These are phyloP conservation scores for Xylaria castorea DNA, from an alignment of 495 filamentous ascomycete genomes.

Conservation along the genomic window DNA sequence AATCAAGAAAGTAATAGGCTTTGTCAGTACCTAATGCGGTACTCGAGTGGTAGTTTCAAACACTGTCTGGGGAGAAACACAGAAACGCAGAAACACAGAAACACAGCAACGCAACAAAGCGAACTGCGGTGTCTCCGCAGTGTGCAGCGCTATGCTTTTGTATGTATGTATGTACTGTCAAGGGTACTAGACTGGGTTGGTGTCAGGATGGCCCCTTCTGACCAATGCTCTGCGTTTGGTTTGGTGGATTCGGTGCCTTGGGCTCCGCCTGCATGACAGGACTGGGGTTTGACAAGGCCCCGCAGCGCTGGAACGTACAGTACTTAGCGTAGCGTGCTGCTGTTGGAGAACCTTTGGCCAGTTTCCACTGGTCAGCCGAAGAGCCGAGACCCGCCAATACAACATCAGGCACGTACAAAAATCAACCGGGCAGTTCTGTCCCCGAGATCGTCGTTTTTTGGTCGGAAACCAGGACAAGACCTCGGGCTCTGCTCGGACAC, in stretches of 20 bases:
- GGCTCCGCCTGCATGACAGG: slow-evolving; percentile 13
- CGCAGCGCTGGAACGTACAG: not conserved
- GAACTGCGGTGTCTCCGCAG: not conserved
- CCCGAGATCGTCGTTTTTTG: slow-evolving; percentile 23
- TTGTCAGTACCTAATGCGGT: not conserved
- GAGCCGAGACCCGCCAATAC: slow-evolving; percentile 17
- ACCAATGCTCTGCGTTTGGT: slow-evolving; percentile 2
- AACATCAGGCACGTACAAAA: not conserved
- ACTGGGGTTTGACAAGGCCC: slow-evolving; percentile 8
- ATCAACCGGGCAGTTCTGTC: not conserved
- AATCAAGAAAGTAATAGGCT: not conserved
- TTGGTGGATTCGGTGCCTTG: slow-evolving; percentile 9
- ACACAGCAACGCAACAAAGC: too few species aligned
- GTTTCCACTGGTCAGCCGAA: slow-evolving; percentile 4
- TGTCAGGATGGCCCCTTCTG: slow-evolving; percentile 14
- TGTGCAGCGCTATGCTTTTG: slow-evolving; percentile 23
- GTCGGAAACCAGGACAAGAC: not conserved
- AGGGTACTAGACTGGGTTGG: not conserved
- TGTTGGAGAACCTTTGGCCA: not conserved
- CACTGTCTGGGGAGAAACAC: not conserved
- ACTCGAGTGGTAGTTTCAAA: not conserved
- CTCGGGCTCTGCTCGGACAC: not conserved
- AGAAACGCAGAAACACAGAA: not conserved
- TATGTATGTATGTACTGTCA: slow-evolving; percentile 26
- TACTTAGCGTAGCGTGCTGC: not conserved